phyloP scores from a whole-genome alignment of 2,329 filamentous ascomycete species.

The Talaromyces sp. region DNA sequence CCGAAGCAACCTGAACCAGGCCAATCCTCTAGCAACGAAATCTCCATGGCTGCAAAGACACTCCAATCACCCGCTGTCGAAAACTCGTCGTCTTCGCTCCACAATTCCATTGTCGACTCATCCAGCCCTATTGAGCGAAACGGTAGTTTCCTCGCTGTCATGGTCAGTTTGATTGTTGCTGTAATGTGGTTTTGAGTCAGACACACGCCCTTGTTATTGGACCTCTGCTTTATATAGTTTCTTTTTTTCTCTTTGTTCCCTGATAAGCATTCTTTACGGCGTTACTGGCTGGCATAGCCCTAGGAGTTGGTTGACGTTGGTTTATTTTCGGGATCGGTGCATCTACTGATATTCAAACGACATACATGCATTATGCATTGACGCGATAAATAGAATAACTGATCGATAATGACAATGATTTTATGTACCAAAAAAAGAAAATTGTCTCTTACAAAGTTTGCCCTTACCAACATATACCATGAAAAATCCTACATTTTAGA shows the following conservation, averaged over 20 bases:
- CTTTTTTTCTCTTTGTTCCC: not conserved
- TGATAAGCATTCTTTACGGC: not conserved
- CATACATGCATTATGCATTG: not conserved
- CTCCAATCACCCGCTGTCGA: not conserved
- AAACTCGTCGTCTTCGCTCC: not conserved
- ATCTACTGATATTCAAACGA: not conserved
- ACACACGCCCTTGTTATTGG: not conserved
- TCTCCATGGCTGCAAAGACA: not conserved
- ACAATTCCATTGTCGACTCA: not conserved
- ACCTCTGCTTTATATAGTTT: not conserved
- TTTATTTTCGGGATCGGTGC: not conserved
- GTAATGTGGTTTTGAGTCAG: constrained; percentile 10
- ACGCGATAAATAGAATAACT: not conserved
- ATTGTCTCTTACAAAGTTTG: not conserved
- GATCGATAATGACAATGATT: not conserved
- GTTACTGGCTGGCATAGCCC: not conserved
- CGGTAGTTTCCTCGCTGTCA: constrained; percentile 11
- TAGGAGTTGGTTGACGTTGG: not conserved
- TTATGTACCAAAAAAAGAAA: not conserved
- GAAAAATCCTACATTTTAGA: constrained; percentile 15
- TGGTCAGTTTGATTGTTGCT: constrained; percentile 11
- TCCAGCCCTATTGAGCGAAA: constrained; percentile 8
- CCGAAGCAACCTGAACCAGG: not conserved
- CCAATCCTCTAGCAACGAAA: not conserved
- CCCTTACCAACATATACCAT: not conserved